Evolutionary conservation across 2,329 filamentous ascomycete species (phyloP), one percentile per base, ranked within the genome.

Genomic region (Aspergillus alliaceus): DNA sequence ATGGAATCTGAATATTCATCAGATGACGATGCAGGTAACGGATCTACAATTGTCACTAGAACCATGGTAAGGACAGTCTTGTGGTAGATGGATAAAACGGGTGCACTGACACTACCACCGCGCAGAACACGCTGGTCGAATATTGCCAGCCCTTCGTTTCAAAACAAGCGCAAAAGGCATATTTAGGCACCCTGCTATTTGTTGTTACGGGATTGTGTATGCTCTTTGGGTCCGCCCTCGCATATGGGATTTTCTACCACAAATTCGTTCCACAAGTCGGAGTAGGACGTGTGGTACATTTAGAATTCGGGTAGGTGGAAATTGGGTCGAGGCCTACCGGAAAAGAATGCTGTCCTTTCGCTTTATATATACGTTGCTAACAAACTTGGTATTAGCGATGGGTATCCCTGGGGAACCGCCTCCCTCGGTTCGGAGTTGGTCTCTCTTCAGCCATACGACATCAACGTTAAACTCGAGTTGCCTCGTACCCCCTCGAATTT

Each of bases 371-470:
- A 7, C 27, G 15, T 29, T 27, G 24, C 53, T 59, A 34, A 57
- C 20, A 22, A 22, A 14, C 51, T 18, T 54, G 22, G 40, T 35
- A 49, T n/a, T 44, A 81, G 78, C 24, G 72, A 79, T 60, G 73
- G 71, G 18, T 64, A 75, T 64, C 84, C 85, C 0, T 80, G 82
- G 71, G 85, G 84, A n/a, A 77, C 76, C 1, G 79, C 79, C 2
- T 67, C 72, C 18, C 71, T 88, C 12, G 72, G 74, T 11, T 65
- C 79, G 20, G 80, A 84, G 47, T 77, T 95, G 60, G 85, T 89
- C 63, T 80, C 85, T 18, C 81, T 85, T 47, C 93, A 97, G 72
- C 83, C 87, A 48, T 99, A 99, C 80, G 92, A 98, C 72, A 83
- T 99, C 40, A 82, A 84, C 5, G 81, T 98, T 1, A 80, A 85